These are phyloP conservation scores for Lachancea sp. DNA, from an alignment of 805 yeast species.

Conservation along the genomic window DNA sequence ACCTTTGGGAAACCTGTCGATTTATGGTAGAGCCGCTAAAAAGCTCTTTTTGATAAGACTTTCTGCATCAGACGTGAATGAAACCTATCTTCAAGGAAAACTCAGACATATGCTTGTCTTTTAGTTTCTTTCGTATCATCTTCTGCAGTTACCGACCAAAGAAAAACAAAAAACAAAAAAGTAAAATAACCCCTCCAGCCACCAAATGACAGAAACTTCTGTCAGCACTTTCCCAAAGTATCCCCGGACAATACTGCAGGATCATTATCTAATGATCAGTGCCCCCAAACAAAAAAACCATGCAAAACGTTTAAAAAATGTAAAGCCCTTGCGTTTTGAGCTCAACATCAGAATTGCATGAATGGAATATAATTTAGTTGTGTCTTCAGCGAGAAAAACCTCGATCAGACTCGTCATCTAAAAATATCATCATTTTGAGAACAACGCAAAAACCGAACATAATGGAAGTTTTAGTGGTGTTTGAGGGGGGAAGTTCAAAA, in stretches of 20 bases:
- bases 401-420: constrained; percentile 99
- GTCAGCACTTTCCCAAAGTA: neutral
- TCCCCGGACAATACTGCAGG: constrained; percentile 11
- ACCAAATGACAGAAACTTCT: too few relatives aligned
- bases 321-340: neutral
- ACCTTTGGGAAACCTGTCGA: neutral
- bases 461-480: neutral
- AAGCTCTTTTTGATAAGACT: neutral
- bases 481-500: neutral
- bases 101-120: constrained; percentile 99
- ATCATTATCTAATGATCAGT: constrained; percentile 12
- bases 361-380: constrained; percentile 70
- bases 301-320: neutral
- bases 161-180: neutral
- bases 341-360: constrained; percentile 73
- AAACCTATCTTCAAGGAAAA: constrained; percentile 53
- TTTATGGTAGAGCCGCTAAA: neutral
- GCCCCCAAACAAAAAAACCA: neutral
- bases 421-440: constrained; percentile 41
- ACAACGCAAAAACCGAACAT: neutral
- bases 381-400: constrained; percentile 87
- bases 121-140: constrained; percentile 45
- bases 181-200: too few relatives aligned
- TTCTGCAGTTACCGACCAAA: constrained; percentile 36
- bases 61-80: constrained; percentile 44